Evolutionary conservation across 805 yeast species (phyloP).

Genomic region (Wickerhamia fluorescens): DNA sequence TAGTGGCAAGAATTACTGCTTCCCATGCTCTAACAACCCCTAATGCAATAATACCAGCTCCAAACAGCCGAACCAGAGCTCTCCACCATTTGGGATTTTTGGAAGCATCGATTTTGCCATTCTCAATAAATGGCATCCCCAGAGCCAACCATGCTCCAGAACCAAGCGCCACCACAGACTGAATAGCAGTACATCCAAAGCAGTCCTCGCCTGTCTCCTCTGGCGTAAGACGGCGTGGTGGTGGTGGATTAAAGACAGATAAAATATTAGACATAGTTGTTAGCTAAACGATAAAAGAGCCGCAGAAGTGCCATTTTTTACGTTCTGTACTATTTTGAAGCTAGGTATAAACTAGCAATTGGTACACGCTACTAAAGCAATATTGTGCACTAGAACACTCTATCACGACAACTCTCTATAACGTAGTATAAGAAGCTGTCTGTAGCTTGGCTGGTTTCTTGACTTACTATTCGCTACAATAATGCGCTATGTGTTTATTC

Average conservation of each 20-base stretch:
- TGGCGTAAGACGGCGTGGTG: conserved; percentile 31
- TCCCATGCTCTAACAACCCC: conserved; percentile 43
- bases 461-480: too few species aligned
- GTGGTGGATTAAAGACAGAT: conserved; percentile 46
- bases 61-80: conserved; percentile 43
- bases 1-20: not conserved
- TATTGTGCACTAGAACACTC: too few species aligned
- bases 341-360: too few species aligned
- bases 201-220: conserved; percentile 49
- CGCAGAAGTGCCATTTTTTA: too few species aligned
- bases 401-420: too few species aligned
- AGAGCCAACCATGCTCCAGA: conserved; percentile 59
- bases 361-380: too few species aligned
- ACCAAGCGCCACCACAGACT: conserved; percentile 48
- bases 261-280: conserved; percentile 40
- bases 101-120: conserved; percentile 24
- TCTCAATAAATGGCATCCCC: conserved; percentile 47
- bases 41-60: conserved; percentile 45
- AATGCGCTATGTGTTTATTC: too few species aligned
- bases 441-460: too few species aligned
- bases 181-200: conserved; percentile 61
- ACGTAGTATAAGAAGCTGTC: too few species aligned
- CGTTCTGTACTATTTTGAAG: too few species aligned
- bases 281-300: not conserved
- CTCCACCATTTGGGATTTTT: conserved; percentile 60